Percentiles rank a stretch among this genome's conserved stretches.
Conservation (phyloP, 768 basidiomycete species). For the Mycena vulgaris region DNA sequence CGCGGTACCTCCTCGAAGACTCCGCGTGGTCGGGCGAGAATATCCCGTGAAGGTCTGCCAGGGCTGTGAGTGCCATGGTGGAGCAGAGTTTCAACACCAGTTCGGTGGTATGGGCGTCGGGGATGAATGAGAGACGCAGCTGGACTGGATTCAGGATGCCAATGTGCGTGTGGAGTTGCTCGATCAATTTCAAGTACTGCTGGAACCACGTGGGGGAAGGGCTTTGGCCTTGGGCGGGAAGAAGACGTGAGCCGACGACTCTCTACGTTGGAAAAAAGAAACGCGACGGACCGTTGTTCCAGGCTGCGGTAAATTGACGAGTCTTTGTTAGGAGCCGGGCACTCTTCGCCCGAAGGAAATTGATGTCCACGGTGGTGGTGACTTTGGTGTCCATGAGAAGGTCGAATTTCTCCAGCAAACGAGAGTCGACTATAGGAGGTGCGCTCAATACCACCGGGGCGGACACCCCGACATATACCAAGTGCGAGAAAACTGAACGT, state of each 20-base stretch:
- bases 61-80: slow-evolving; percentile 29
- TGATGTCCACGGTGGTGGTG: slow-evolving; percentile 23
- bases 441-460: slow-evolving; percentile 23
- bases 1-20: slow-evolving; percentile 34
- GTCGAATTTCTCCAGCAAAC: slow-evolving; percentile 28
- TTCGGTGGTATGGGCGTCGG: slow-evolving; percentile 27
- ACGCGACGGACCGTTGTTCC: slow-evolving; percentile 21
- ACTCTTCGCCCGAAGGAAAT: slow-evolving; percentile 32
- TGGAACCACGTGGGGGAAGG: slow-evolving; percentile 33
- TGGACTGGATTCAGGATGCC: slow-evolving; percentile 15
- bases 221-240: not conserved
- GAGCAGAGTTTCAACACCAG: slow-evolving; percentile 29
- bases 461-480: slow-evolving; percentile 22
- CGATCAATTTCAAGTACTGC: slow-evolving; percentile 35
- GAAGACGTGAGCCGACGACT: not conserved
- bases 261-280: not conserved
- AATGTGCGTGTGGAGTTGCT: slow-evolving; percentile 24
- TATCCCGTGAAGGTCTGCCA: slow-evolving; percentile 36
- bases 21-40: slow-evolving; percentile 35
- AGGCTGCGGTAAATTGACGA: slow-evolving; percentile 19
- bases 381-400: slow-evolving; percentile 26
- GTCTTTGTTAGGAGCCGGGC: slow-evolving; percentile 25
- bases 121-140: slow-evolving; percentile 33
- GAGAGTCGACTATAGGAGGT: slow-evolving; percentile 20
- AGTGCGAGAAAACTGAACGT: slow-evolving; percentile 27